A percentile compares a stretch with the other conserved stretches of the same genome.
Evolutionary conservation across 2,329 filamentous ascomycete species (phyloP).

Genomic region (Atkinsonella texensis): DNA sequence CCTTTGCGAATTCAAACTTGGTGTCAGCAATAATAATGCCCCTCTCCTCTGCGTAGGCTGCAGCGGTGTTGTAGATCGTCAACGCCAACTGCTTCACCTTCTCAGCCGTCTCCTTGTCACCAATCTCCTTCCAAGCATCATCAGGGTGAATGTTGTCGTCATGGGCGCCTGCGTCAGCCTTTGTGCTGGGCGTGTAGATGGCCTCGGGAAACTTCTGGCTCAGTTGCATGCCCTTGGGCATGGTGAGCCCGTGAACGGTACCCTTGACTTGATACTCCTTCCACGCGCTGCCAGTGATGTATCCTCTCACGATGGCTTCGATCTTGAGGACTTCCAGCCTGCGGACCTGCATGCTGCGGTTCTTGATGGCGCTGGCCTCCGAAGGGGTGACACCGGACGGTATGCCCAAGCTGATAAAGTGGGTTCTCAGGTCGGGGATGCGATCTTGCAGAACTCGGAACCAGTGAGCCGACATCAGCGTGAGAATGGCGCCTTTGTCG

Average conservation of each 20-base stretch:
- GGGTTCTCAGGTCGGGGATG: conserved; percentile 37
- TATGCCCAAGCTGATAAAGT: conserved; percentile 36
- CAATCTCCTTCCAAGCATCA: conserved; percentile 36
- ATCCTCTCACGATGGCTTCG: conserved; percentile 55
- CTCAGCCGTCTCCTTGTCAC: conserved; percentile 19
- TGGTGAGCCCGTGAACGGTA: conserved; percentile 67
- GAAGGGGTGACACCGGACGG: conserved; percentile 22
- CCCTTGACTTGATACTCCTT: conserved; percentile 57
- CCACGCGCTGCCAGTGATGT: conserved; percentile 80
- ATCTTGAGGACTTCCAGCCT: conserved; percentile 24
- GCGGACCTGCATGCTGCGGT: conserved; percentile 67
- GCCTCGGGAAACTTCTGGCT: conserved; percentile 57
- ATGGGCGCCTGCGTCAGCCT: conserved; percentile 66
- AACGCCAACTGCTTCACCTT: conserved; percentile 21
- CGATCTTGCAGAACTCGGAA: conserved; percentile 34
- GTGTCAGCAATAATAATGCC: conserved; percentile 30
- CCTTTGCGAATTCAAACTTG: conserved; percentile 35
- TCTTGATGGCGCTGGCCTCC: conserved; percentile 37
- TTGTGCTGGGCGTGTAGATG: conserved; percentile 63
- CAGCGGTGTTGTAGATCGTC: conserved; percentile 30
- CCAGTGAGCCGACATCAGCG: conserved; percentile 36
- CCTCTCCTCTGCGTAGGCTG: conserved; percentile 43
- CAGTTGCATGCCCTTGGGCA: conserved; percentile 56
- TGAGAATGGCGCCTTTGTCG: conserved; percentile 41
- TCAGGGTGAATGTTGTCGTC: conserved; percentile 77